Percentiles rank a stretch among this genome's conserved stretches.
Evolutionary conservation across 2,329 filamentous ascomycete genomes (phyloP).

Genomic region (Claviceps sp.): DNA sequence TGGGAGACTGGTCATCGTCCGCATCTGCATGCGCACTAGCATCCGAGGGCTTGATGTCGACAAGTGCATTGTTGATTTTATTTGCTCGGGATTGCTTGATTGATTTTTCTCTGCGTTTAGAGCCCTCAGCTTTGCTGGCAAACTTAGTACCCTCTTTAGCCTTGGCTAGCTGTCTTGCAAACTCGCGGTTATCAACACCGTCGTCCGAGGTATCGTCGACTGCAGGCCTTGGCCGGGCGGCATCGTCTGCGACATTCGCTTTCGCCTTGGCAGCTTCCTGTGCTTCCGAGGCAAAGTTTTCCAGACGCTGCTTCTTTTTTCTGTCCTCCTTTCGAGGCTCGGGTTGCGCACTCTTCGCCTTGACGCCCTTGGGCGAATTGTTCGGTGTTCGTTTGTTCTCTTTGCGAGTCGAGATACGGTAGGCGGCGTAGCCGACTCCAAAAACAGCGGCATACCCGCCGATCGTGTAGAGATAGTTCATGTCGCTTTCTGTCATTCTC

Average conservation of each 20-base stretch:
- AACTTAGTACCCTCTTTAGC: slow-evolving; percentile 57
- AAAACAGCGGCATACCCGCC: slow-evolving; percentile 24
- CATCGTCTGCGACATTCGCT: slow-evolving; percentile 7
- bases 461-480: slow-evolving; percentile 23
- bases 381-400: slow-evolving; percentile 17
- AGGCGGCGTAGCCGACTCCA: slow-evolving; percentile 22
- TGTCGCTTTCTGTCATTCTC: slow-evolving; percentile 20
- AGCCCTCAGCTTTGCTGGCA: slow-evolving; percentile 35
- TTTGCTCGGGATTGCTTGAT: slow-evolving; percentile 55
- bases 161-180: slow-evolving; percentile 59
- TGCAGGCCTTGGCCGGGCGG: slow-evolving; percentile 7
- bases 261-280: slow-evolving; percentile 28
- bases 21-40: slow-evolving; percentile 65
- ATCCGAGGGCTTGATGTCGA: slow-evolving; percentile 35
- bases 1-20: slow-evolving; percentile 66
- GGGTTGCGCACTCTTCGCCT: slow-evolving; percentile 11
- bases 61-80: slow-evolving; percentile 30
- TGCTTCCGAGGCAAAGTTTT: slow-evolving; percentile 24
- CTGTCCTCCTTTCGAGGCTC: slow-evolving; percentile 27
- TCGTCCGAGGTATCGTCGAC: slow-evolving; percentile 37
- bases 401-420: slow-evolving; percentile 22
- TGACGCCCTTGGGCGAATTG: slow-evolving; percentile 16
- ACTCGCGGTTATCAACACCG: slow-evolving; percentile 57
- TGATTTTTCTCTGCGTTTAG: slow-evolving; percentile 53
- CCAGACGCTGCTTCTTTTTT: slow-evolving; percentile 33